A percentile compares a stretch with the other conserved stretches of the same genome.
These are phyloP conservation scores for Apiospora kogelbergensis DNA, from an alignment of 2,329 filamentous ascomycete species.

Conservation along the genomic window DNA sequence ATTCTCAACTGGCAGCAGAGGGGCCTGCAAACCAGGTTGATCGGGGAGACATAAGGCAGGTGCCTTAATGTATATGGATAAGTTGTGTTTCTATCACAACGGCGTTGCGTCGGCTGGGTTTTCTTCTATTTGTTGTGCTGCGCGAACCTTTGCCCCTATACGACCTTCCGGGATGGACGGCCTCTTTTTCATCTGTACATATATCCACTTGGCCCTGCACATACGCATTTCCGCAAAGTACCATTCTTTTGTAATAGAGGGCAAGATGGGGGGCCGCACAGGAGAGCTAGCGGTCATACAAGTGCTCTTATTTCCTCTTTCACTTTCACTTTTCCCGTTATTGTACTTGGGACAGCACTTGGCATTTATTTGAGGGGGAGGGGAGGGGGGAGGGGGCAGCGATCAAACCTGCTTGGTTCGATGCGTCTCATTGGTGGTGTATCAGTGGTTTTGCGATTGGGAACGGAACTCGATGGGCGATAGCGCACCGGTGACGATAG, in stretches of 20 bases:
- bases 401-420: background rate
- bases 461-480: background rate
- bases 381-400: too few relatives aligned
- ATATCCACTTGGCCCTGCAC: constrained; percentile 8
- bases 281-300: constrained; percentile 4
- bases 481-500: background rate
- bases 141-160: constrained; percentile 1
- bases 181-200: constrained; percentile 6
- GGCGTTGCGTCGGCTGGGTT: background rate
- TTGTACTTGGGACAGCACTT: background rate
- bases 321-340: background rate
- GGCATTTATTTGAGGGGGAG: background rate
- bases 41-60: background rate
- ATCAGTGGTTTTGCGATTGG: background rate
- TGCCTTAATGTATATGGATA: background rate
- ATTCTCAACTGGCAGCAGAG: background rate
- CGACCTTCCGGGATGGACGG: constrained; percentile 1
- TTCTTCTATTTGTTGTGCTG: background rate
- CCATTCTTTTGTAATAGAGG: constrained; percentile 12
- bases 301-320: background rate
- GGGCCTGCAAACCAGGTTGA: background rate
- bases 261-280: background rate
- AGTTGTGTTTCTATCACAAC: constrained; percentile 1
- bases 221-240: constrained; percentile 9
- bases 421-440: background rate